Evolutionary conservation across 306 rosid genomes (phyloP).

Genomic region (Quercus berberidifolia): DNA sequence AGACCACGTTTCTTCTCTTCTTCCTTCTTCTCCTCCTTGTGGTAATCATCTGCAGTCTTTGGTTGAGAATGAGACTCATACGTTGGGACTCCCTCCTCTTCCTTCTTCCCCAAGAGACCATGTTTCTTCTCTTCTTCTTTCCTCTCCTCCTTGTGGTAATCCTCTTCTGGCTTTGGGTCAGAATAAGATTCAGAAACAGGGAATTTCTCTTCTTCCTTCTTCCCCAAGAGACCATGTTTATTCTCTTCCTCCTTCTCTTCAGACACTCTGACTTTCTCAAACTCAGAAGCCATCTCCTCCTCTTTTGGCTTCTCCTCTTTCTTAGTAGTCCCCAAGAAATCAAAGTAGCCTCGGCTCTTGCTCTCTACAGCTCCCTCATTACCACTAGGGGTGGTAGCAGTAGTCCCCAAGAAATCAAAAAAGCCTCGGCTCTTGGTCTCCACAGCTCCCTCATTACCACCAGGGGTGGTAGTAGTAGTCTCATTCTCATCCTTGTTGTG

Average conservation of each 20-base stretch:
- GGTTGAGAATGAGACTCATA: neutral
- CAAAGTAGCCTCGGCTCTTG: conserved; percentile 67
- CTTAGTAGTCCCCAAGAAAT: conserved; percentile 49
- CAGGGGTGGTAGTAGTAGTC: neutral
- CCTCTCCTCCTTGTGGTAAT: no score
- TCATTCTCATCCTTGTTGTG: conserved; percentile 32
- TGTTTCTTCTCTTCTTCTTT: no score
- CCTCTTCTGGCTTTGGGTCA: no score
- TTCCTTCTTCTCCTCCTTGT: neutral
- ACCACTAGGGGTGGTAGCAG: neutral
- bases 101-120: no score
- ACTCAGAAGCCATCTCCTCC: conserved; percentile 20
- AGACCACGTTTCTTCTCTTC: conserved; percentile 31
- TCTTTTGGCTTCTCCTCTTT: conserved; percentile 38
- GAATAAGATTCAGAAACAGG: no score
- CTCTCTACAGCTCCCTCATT: conserved; percentile 35
- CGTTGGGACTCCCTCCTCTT: no score
- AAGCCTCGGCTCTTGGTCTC: conserved; percentile 68
- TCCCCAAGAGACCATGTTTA: conserved; percentile 33
- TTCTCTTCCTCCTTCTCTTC: conserved; percentile 21
- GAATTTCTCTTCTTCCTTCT: neutral
- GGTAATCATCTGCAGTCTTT: neutral
- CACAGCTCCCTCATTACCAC: conserved; percentile 17
- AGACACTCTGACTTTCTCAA: conserved; percentile 22
- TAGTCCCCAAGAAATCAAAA: conserved; percentile 50